phyloP scores from a whole-genome alignment of 176 grass and related monocot genomes.

The Oryza rufipogon region DNA sequence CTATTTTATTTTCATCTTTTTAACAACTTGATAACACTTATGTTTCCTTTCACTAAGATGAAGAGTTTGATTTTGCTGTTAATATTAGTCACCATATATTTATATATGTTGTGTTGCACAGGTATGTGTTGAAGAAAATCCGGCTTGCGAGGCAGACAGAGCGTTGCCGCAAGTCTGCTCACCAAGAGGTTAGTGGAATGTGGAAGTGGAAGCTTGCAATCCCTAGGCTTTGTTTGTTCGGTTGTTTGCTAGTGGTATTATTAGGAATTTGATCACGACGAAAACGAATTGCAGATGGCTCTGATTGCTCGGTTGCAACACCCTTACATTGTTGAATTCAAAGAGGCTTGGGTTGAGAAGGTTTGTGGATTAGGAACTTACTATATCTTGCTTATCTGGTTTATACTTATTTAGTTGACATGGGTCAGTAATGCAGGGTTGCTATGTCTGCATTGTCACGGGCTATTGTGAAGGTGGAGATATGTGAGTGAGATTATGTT shows the following conservation, averaged over 20 bases:
- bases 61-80: neutral
- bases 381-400: neutral
- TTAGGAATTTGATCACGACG: neutral
- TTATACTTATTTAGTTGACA: constrained; percentile 42
- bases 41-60: neutral
- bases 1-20: neutral
- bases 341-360: constrained; percentile 99
- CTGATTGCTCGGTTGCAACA: constrained; percentile 89
- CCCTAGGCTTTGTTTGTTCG: neutral
- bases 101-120: constrained; percentile 35
- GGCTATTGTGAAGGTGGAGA: constrained; percentile 99
- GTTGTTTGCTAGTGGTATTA: constrained; percentile 12
- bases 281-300: constrained; percentile 73
- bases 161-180: constrained; percentile 80
- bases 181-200: constrained; percentile 78
- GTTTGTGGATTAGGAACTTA: constrained; percentile 29
- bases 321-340: constrained; percentile 98
- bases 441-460: constrained; percentile 98
- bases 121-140: constrained; percentile 98
- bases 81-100: constrained; percentile 7
- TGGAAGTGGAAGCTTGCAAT: neutral
- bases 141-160: constrained; percentile 93
- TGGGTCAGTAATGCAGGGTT: constrained; percentile 64
- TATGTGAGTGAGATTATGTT: constrained; percentile 66
- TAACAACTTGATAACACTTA: neutral